Percentiles rank a stretch among this genome's conserved stretches.
Evolutionary conservation across 352 stramenopile species (phyloP).

Genomic region (Phytophthora cactorum): DNA sequence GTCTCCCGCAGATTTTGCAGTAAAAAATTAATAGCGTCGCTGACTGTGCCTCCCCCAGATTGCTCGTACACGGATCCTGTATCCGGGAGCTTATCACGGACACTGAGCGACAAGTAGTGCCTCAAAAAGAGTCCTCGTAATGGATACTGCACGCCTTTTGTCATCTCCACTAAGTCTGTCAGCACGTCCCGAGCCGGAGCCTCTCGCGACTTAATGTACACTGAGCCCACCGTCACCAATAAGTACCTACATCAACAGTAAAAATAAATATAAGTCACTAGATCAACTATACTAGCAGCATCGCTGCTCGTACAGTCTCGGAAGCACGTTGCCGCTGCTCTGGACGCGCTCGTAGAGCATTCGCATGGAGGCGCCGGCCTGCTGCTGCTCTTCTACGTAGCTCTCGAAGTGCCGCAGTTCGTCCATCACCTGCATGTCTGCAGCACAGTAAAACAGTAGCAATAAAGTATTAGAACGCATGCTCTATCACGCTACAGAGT

Average conservation of each 20-base stretch:
- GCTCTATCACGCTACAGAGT: no score
- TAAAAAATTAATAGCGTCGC: constrained; percentile 96
- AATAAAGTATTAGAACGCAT: constrained; percentile 4
- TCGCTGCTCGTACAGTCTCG: constrained; percentile 73
- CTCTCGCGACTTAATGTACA: constrained; percentile 93
- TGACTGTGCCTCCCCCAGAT: constrained; percentile 64
- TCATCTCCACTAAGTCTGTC: constrained; percentile 98
- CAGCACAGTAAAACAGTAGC: background rate
- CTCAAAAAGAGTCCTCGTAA: constrained; percentile 98
- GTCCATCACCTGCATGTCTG: constrained; percentile 91
- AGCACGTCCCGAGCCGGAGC: constrained; percentile 92
- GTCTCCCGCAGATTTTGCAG: constrained; percentile 98
- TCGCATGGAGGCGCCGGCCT: constrained; percentile 83
- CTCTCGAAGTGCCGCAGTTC: constrained; percentile 95
- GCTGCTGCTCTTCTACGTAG: constrained; percentile 91
- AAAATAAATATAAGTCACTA: no score
- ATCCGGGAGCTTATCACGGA: constrained; percentile 97
- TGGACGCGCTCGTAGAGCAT: constrained; percentile 96
- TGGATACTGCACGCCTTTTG: constrained; percentile 98
- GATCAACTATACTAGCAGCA: background rate
- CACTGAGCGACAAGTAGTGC: constrained; percentile 94
- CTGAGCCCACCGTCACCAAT: constrained; percentile 95
- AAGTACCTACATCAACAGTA: constrained; percentile 78
- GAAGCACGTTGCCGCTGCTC: constrained; percentile 96
- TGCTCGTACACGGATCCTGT: constrained; percentile 73